Evolutionary conservation across 106 monocot species (phyloP).

Genomic region (Phalaenopsis aphrodite): DNA sequence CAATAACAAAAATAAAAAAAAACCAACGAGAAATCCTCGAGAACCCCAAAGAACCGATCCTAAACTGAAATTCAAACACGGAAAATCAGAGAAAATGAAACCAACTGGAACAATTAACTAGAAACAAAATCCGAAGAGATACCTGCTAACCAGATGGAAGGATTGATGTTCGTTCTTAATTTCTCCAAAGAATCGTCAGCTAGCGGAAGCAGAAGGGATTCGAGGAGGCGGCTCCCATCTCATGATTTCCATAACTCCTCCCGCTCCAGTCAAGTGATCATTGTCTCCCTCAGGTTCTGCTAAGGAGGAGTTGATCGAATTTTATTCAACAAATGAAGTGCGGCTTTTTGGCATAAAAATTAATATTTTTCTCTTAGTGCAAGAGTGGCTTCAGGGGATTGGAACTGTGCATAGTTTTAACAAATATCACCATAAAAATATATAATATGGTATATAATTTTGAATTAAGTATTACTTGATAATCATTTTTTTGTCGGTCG

Average conservation of each 20-base stretch:
- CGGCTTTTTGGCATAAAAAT: neutral
- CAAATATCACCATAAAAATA: neutral
- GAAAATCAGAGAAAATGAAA: neutral
- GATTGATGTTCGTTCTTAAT: neutral
- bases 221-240: neutral
- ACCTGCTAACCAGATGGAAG: neutral
- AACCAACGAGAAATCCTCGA: constrained; percentile 2
- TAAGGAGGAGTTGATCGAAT: neutral
- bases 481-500: neutral
- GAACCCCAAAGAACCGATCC: neutral
- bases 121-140: neutral
- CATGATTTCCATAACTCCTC: neutral
- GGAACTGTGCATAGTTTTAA: too few relatives aligned
- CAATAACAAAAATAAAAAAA: neutral
- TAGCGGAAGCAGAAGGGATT: neutral
- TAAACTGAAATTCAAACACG: neutral
- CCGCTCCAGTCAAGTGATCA: neutral
- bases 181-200: neutral
- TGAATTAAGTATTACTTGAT: neutral
- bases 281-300: neutral
- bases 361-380: neutral
- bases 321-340: neutral
- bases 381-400: too few relatives aligned
- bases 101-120: too few relatives aligned
- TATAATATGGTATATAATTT: neutral